These are phyloP conservation scores for Bretschneidera sinensis DNA, from an alignment of 345 rosid genomes.

Conservation along the genomic window DNA sequence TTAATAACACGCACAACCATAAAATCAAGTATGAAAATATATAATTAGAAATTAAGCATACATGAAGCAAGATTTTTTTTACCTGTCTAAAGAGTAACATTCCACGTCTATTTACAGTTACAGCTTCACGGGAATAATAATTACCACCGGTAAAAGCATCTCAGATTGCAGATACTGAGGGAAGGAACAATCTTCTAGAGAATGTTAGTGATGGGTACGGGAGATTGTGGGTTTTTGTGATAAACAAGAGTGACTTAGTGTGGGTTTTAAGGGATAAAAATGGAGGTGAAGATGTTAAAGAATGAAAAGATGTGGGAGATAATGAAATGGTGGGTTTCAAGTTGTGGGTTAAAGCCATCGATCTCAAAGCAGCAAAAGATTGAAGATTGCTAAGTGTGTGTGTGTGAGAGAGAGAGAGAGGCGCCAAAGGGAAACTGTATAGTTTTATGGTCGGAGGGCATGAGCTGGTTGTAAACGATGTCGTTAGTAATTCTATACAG, in stretches of 20 bases:
- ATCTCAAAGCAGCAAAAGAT: neutral
- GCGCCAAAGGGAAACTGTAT: slow-evolving; percentile 1
- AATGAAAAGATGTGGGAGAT: slow-evolving; percentile 15
- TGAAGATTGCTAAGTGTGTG: neutral
- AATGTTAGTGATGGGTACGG: slow-evolving; percentile 32
- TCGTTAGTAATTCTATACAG: too few species aligned
- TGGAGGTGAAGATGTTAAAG: slow-evolving; percentile 15
- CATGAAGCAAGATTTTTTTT: neutral
- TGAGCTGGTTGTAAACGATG: too few species aligned
- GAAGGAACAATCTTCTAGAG: slow-evolving; percentile 59
- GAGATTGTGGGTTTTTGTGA: slow-evolving; percentile 15
- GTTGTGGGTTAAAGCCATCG: slow-evolving; percentile 39
- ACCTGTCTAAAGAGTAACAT: slow-evolving; percentile 85
- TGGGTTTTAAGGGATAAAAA: slow-evolving; percentile 22
- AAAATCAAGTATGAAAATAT: neutral
- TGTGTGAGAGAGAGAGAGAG: neutral
- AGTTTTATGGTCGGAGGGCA: too few species aligned
- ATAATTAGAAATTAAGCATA: neutral
- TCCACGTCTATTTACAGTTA: slow-evolving; percentile 55
- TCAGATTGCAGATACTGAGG: slow-evolving; percentile 82
- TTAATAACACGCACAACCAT: neutral
- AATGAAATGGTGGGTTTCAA: slow-evolving; percentile 24
- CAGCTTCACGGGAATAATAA: slow-evolving; percentile 57
- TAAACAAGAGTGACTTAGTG: slow-evolving; percentile 14
- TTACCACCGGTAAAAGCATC: slow-evolving; percentile 72